phyloP scores from a whole-genome alignment of 1,139 yeast species.

The Saccharomyces hybrid region DNA sequence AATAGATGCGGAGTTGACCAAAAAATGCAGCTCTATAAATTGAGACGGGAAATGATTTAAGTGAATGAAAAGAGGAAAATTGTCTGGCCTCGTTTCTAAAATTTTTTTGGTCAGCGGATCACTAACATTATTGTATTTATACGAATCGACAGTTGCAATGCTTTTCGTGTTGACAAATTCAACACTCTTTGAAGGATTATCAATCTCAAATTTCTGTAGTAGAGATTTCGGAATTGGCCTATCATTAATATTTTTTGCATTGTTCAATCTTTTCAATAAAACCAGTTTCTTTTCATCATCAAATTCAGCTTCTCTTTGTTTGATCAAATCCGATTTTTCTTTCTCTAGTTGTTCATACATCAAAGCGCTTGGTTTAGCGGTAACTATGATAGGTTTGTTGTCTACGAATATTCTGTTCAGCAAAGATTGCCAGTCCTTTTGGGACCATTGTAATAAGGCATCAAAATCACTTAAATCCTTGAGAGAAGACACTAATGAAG shows the following conservation, averaged over 20 bases:
- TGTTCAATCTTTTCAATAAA: slow-evolving; percentile 44
- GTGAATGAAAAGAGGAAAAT: slow-evolving; percentile 65
- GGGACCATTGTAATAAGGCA: slow-evolving; percentile 50
- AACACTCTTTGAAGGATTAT: slow-evolving; percentile 65
- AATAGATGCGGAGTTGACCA: slow-evolving; percentile 57
- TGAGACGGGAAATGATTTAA: slow-evolving; percentile 75
- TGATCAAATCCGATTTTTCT: slow-evolving; percentile 44
- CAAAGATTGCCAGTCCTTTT: slow-evolving; percentile 58
- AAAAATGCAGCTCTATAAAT: slow-evolving; percentile 64
- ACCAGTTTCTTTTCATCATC: slow-evolving; percentile 57
- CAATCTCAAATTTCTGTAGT: slow-evolving; percentile 52
- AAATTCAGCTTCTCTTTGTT: slow-evolving; percentile 43
- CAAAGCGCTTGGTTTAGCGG: slow-evolving; percentile 66
- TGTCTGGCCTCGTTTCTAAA: slow-evolving; percentile 35
- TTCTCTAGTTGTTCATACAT: slow-evolving; percentile 48
- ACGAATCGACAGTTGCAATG: slow-evolving; percentile 34
- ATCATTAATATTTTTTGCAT: slow-evolving; percentile 65
- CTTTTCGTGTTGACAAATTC: slow-evolving; percentile 65
- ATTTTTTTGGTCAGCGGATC: slow-evolving; percentile 29
- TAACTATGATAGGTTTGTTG: slow-evolving; percentile 62
- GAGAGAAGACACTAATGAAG: slow-evolving; percentile 48
- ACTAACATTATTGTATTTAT: slow-evolving; percentile 24
- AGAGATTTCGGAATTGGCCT: slow-evolving; percentile 65
- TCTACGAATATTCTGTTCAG: slow-evolving; percentile 49
- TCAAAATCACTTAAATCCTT: slow-evolving; percentile 57